These are phyloP conservation scores for Hymenoscyphus occultus DNA, from an alignment of 2,329 filamentous ascomycete species.

Conservation along the genomic window DNA sequence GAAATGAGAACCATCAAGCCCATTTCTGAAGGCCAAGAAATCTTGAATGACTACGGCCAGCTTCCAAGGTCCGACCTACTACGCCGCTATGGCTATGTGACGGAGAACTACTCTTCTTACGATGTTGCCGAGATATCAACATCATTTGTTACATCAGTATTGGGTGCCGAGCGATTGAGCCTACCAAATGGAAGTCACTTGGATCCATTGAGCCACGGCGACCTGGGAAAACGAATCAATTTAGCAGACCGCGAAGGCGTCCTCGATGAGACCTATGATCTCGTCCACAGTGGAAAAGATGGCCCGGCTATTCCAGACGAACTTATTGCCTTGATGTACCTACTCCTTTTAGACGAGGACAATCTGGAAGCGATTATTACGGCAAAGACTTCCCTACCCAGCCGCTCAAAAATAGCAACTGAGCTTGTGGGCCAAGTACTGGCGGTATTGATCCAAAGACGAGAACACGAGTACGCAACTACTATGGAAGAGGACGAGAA, in stretches of 20 bases:
- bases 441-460: slow-evolving; percentile 38
- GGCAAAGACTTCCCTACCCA: slow-evolving; percentile 36
- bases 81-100: slow-evolving; percentile 66
- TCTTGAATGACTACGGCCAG: slow-evolving; percentile 67
- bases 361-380: slow-evolving; percentile 39
- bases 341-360: slow-evolving; percentile 41
- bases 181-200: slow-evolving; percentile 14
- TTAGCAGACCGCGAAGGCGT: slow-evolving; percentile 54
- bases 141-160: slow-evolving; percentile 42
- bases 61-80: slow-evolving; percentile 65
- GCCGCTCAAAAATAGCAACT: slow-evolving; percentile 43
- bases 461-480: slow-evolving; percentile 50
- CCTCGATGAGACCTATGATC: slow-evolving; percentile 60
- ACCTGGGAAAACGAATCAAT: slow-evolving; percentile 36
- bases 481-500: slow-evolving; percentile 49
- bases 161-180: slow-evolving; percentile 17
- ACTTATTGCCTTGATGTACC: slow-evolving; percentile 41
- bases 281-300: slow-evolving; percentile 35
- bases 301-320: slow-evolving; percentile 36
- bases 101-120: slow-evolving; percentile 59
- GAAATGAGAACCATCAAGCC: slow-evolving; percentile 60
- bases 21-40: slow-evolving; percentile 56
- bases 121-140: slow-evolving; percentile 64
- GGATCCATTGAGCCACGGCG: slow-evolving; percentile 27
- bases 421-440: slow-evolving; percentile 41